Evolutionary conservation across 371 early-diverging fungal species (phyloP).

Genomic region (Mortierella sp.): DNA sequence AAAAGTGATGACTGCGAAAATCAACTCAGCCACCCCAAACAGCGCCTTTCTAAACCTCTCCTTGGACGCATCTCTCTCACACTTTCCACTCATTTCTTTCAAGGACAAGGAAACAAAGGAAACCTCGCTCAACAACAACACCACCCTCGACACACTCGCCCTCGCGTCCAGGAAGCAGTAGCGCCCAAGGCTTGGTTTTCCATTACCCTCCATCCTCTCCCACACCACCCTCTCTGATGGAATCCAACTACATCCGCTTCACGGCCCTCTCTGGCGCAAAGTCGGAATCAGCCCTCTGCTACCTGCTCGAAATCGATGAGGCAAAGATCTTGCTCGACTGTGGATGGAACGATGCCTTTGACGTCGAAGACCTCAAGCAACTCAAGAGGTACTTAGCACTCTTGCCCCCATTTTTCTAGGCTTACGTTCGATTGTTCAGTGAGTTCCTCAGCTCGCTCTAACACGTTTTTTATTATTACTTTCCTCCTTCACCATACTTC

Average conservation of each 20-base stretch:
- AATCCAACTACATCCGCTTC: slow-evolving; percentile 67
- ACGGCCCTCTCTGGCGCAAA: slow-evolving; percentile 89
- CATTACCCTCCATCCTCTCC: neutral
- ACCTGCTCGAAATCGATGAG: slow-evolving; percentile 92
- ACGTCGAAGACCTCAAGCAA: slow-evolving; percentile 75
- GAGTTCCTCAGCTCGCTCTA: neutral
- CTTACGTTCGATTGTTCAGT: neutral
- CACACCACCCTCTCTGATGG: slow-evolving; percentile 20
- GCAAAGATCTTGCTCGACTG: slow-evolving; percentile 94
- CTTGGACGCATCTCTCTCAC: neutral
- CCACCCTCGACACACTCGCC: neutral
- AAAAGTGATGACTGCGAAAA: neutral
- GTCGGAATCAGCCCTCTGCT: slow-evolving; percentile 88
- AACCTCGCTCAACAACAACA: neutral
- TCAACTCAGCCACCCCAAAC: slow-evolving; percentile 10
- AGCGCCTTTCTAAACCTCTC: neutral
- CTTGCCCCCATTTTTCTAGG: neutral
- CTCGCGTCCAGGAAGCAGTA: neutral
- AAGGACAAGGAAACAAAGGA: slow-evolving; percentile 4
- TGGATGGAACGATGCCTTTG: slow-evolving; percentile 87
- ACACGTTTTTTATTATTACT: neutral
- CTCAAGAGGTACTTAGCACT: slow-evolving; percentile 70
- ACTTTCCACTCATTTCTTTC: neutral
- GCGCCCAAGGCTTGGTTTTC: neutral
- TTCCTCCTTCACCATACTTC: neutral